Evolutionary conservation across 495 filamentous ascomycete species (phyloP).

Genomic region (Talaromyces stipitatus): DNA sequence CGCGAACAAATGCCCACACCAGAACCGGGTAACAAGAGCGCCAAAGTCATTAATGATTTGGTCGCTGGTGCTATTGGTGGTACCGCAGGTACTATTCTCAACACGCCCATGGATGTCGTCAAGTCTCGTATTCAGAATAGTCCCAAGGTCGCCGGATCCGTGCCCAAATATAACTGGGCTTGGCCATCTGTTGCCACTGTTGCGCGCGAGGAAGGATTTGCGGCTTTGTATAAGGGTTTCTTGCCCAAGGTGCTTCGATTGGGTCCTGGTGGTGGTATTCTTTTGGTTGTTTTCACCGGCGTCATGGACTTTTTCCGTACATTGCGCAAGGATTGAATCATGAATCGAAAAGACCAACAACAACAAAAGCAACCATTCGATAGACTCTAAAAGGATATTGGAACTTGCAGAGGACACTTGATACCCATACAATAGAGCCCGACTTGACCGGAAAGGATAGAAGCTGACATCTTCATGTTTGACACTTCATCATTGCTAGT

Average conservation of each 20-base stretch:
- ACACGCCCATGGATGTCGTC: conserved; percentile 96
- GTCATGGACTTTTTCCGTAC: conserved; percentile 86
- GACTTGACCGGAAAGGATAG: not conserved
- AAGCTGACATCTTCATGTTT: not conserved
- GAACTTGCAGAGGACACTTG: conserved; percentile 7
- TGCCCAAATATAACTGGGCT: conserved; percentile 97
- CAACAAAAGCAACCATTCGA: not conserved
- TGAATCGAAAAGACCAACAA: not conserved
- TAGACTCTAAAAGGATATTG: not conserved
- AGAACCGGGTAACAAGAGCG: conserved; percentile 60
- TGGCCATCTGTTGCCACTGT: conserved; percentile 78
- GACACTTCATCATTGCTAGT: not conserved
- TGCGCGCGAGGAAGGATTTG: conserved; percentile 87
- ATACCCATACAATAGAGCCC: not conserved
- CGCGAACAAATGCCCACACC: conserved; percentile 70
- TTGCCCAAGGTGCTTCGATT: conserved; percentile 87
- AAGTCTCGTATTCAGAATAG: conserved; percentile 97
- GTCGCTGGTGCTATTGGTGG: conserved; percentile 82
- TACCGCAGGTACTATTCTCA: conserved; percentile 85
- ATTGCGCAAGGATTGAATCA: conserved; percentile 30
- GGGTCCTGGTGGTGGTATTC: conserved; percentile 84
- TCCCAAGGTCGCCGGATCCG: conserved; percentile 65
- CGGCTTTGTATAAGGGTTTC: conserved; percentile 95
- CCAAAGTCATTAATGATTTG: conserved; percentile 78
- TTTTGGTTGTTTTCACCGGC: conserved; percentile 85